Evolutionary conservation across 768 basidiomycete species (phyloP).

Genomic region (Kondoa malvinella): DNA sequence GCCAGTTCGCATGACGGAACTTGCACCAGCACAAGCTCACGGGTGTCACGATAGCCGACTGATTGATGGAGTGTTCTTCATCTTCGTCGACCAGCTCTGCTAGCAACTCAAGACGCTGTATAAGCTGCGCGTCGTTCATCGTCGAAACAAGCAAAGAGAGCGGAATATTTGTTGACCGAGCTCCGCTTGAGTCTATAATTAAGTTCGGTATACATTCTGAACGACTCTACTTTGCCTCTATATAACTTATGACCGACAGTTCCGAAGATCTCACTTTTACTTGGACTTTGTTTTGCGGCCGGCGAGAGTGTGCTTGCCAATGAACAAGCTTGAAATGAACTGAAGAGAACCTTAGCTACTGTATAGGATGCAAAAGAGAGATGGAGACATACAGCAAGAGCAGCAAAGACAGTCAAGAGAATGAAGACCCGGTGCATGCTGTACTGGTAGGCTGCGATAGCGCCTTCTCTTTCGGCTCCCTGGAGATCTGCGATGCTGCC

Average conservation of each 20-base stretch:
- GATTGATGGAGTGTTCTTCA: not conserved
- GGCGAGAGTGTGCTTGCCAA: slow-evolving; percentile 2
- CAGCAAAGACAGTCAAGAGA: slow-evolving; percentile 17
- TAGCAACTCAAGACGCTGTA: not conserved
- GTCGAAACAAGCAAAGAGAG: too few relatives aligned
- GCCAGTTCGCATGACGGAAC: not conserved
- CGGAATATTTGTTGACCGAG: too few relatives aligned
- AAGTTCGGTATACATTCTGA: too few relatives aligned
- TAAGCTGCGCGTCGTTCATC: not conserved
- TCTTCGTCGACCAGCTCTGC: not conserved
- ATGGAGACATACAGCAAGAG: slow-evolving; percentile 14
- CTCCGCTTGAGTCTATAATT: too few relatives aligned
- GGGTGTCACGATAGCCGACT: not conserved
- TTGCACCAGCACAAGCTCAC: not conserved
- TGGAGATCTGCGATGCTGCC: slow-evolving; percentile 17
- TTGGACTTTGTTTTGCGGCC: not conserved
- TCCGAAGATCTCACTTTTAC: not conserved
- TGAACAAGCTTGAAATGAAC: not conserved
- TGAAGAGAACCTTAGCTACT: not conserved
- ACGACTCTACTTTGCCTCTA: too few relatives aligned
- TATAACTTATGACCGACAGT: too few relatives aligned
- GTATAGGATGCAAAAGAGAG: not conserved
- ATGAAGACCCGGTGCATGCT: slow-evolving; percentile 20
- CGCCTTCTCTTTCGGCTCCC: slow-evolving; percentile 10
- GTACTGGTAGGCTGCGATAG: slow-evolving; percentile 18